Base-by-base conservation (phyloP, 768 basidiomycete genomes). In the Boletus rubroflammeus region DNA sequence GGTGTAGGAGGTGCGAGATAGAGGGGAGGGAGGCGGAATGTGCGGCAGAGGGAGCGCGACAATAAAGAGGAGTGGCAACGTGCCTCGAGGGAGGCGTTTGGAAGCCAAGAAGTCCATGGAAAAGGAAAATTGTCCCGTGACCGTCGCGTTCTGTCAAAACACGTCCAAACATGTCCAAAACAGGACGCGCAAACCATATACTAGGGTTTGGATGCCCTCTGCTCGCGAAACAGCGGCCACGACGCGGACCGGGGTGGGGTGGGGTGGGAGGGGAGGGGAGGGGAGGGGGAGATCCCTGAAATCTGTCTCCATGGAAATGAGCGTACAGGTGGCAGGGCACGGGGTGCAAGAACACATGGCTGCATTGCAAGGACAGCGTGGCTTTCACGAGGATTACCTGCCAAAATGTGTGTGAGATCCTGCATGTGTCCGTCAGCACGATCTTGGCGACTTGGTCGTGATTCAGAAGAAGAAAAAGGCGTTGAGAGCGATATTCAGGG, bases 71-170 rank as follows among this genome's bases (percentile, higher is more conserved):
- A 23, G 65, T 64, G 56, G 62, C 61, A 66, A 64, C 62, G 64
- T 66, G 66, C 68, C 63, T 57, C 61, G 54, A 67, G 67, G 62
- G 43, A 55, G 54, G n/a, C 59, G 56, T 69, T 56, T 54, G 55
- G 60, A 66, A 59, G 56, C 56, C 56, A 46, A 56, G 51, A 58
- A 60, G 63, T 32, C 25, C 43, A 59, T 66, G 58, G 59, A 70
- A 72, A 72, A 65, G 71, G 67, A 68, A 70, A 67, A 53, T 49
- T 0, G 56, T 69, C 70, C 56, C 69, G 71, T 71, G 69, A 71
- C 67, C 69, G 71, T 70, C 69, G 69, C 62, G 69, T 71, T 62
- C 57, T 43, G 40, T 21, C 50, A 54, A 55, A 68, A 71, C 25
- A 67, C 5, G n/a, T 31, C 58, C 49, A 64, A 70, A 64, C 26